phyloP scores from a whole-genome alignment of 2,329 filamentous ascomycete species.

The Dendryphion nanum region DNA sequence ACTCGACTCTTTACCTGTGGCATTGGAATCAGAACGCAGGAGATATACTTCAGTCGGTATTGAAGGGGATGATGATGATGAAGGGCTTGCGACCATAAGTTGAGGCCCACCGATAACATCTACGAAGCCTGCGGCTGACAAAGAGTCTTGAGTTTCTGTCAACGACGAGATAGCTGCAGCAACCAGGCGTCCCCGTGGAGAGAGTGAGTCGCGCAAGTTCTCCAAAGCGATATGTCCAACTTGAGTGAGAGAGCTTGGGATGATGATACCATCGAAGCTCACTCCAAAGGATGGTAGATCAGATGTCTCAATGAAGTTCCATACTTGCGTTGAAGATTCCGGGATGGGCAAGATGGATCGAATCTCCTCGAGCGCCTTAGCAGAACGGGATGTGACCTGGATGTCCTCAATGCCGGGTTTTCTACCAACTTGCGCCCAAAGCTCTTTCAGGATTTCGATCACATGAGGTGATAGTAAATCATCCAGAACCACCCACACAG shows the following conservation, averaged over 20 bases:
- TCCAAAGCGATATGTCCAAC: background rate
- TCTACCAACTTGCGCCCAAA: background rate
- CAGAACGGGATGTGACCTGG: background rate
- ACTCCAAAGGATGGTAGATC: background rate
- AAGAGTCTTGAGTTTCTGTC: background rate
- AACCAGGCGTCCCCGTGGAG: background rate
- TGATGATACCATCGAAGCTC: slow-evolving; percentile 1
- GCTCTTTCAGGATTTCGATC: background rate
- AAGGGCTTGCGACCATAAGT: background rate
- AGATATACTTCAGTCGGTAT: slow-evolving; percentile 1
- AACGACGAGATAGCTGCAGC: background rate
- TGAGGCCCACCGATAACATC: background rate
- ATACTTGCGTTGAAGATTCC: background rate
- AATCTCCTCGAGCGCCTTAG: background rate
- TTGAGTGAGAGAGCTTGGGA: background rate
- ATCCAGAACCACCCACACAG: background rate
- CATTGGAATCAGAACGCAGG: background rate
- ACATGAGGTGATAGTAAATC: background rate
- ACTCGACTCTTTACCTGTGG: background rate
- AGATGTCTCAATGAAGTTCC: background rate
- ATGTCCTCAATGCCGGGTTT: background rate
- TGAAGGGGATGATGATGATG: background rate
- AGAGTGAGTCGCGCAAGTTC: background rate
- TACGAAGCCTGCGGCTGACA: slow-evolving; percentile 1
- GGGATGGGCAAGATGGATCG: background rate